phyloP scores from a whole-genome alignment of 352 stramenopile species.

The Thraustochytrium sp. region DNA sequence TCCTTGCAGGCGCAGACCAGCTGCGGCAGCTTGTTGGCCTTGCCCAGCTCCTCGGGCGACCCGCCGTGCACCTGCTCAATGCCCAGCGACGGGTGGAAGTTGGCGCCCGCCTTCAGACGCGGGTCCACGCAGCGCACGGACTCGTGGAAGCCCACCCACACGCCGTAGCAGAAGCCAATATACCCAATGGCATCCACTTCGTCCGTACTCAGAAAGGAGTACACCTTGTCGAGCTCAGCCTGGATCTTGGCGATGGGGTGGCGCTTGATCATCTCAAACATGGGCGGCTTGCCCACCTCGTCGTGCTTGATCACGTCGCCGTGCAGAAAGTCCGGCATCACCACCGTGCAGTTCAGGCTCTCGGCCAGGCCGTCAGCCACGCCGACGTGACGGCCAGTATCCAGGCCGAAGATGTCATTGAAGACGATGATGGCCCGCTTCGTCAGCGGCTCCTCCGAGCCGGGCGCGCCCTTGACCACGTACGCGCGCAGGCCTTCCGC shows the following conservation, averaged over 20 bases:
- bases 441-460: not conserved
- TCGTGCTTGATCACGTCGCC: not conserved
- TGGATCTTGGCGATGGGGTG: not conserved
- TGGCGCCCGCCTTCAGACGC: not conserved
- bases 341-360: not conserved
- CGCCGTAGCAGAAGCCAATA: slow-evolving; percentile 19
- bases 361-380: not conserved
- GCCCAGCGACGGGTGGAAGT: slow-evolving; percentile 28
- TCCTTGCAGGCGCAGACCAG: slow-evolving; percentile 20
- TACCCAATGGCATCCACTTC: not conserved
- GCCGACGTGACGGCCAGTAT: not conserved
- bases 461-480: not conserved
- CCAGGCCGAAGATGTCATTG: slow-evolving; percentile 16
- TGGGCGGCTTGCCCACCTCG: not conserved
- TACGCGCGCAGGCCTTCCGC: not conserved
- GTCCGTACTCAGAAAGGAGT: not conserved
- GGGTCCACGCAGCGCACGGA: not conserved
- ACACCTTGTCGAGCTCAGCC: slow-evolving; percentile 8
- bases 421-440: slow-evolving; percentile 1
- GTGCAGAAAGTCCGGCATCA: not conserved
- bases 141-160: slow-evolving; percentile 23
- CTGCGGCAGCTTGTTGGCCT: not conserved
- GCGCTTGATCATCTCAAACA: not conserved
- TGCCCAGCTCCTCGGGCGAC: not conserved
- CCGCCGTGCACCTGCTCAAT: not conserved